Conservation (phyloP, 108 stramenopile genomes). For the Discostella stelligeroides region DNA sequence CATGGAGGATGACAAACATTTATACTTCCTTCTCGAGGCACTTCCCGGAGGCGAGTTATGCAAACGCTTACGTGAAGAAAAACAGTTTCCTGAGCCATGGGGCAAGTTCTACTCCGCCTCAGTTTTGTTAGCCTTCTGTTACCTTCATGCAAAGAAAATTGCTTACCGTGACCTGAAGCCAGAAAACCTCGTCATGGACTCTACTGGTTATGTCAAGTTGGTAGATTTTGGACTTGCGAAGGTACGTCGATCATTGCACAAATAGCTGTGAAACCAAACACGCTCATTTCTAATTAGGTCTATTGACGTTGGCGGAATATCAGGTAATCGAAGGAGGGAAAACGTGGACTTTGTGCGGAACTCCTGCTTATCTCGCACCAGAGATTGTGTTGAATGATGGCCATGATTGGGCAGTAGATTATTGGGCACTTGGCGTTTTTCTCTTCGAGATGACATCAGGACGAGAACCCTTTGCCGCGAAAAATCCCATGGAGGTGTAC, state of each 20-base stretch:
- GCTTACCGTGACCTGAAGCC: slow-evolving; percentile 78
- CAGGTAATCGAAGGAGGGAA: slow-evolving; percentile 51
- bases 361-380: slow-evolving; percentile 78
- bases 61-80: slow-evolving; percentile 45
- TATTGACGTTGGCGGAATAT: not conserved
- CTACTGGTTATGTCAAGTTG: slow-evolving; percentile 64
- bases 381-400: slow-evolving; percentile 80
- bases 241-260: slow-evolving; percentile 14
- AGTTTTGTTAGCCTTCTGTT: slow-evolving; percentile 64
- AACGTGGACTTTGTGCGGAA: slow-evolving; percentile 73
- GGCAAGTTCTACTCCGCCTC: slow-evolving; percentile 58
- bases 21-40: slow-evolving; percentile 68
- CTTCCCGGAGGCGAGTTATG: slow-evolving; percentile 71
- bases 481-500: slow-evolving; percentile 59
- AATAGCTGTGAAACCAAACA: too few species aligned
- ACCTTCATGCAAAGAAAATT: slow-evolving; percentile 67
- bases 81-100: slow-evolving; percentile 54
- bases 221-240: slow-evolving; percentile 83
- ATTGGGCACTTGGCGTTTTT: slow-evolving; percentile 76
- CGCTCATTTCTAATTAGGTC: not conserved
- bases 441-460: slow-evolving; percentile 72
- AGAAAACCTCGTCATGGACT: slow-evolving; percentile 71
- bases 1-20: slow-evolving; percentile 54
- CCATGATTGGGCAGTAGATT: slow-evolving; percentile 81
- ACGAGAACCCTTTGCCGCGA: slow-evolving; percentile 67